Base-by-base conservation (phyloP, 345 rosid genomes). In the Acer yangbiense region DNA sequence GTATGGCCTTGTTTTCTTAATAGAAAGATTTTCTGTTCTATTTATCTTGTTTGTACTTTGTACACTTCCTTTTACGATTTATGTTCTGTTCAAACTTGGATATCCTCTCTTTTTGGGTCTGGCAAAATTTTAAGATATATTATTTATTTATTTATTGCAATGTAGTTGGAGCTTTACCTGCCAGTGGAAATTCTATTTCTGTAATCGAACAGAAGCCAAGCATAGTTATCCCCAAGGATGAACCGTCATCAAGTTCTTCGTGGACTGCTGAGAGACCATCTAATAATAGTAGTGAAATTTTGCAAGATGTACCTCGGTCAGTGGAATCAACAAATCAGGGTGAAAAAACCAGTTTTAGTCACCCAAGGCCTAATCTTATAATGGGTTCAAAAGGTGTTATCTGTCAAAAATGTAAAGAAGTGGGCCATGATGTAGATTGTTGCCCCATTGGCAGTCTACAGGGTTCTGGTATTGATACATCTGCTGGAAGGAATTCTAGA, bases 341-440 rank as follows among this genome's bases (percentile, higher is more conserved):
- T 75, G 95, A 96, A 68, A 93, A 88, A 82, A 76, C 84, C 73
- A 89, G 80, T 27, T 82, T 68, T 76, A 79, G 82, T 86, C 89
- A 80, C 81, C 78, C 83, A 68, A 87, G 86, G 83, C 85, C 89
- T 77, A 69, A 80, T 78, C 72, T 78, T 66, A 72, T 79, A 25
- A 73, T 78, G 74, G 84, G 85, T 55, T 84, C 83, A 70, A 93
- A 87, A 83, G 87, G 74, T 76, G 70, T 80, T 67, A 76, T 80
- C 60, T 86, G 90, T 83, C 84, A 83, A 76, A 89, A 85, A 71
- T 85, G 92, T 71, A 87, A 87, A 79, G 93, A 86, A 83, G 76
- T 46, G 77, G 86, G 96, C 55, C 97, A 90, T 82, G 79, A 87
- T 76, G 80, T 88, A 61, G 97, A 93, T 73, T 72, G 75, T 79